Evolutionary conservation across 2,329 filamentous ascomycete species (phyloP).

Genomic region (Trichophyton rubrum): DNA sequence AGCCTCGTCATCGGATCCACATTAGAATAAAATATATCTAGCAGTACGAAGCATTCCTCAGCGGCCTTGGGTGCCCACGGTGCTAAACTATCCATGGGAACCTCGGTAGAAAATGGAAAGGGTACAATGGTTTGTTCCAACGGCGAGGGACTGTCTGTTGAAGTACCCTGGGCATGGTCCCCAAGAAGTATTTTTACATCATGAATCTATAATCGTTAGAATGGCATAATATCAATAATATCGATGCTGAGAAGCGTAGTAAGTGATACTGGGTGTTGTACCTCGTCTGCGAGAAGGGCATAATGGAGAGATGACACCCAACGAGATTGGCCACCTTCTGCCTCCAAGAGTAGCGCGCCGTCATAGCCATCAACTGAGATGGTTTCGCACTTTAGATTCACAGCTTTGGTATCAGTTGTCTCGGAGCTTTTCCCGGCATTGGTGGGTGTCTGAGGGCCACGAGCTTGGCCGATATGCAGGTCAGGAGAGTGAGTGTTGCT

Average conservation of each 20-base stretch:
- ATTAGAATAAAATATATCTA: not conserved
- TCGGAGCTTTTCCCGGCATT: not conserved
- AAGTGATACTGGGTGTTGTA: not conserved
- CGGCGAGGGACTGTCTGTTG: not conserved
- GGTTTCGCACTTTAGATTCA: not conserved
- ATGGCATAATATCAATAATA: no score
- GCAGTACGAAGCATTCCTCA: not conserved
- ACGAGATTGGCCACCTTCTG: conserved; percentile 9
- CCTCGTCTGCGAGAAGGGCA: conserved; percentile 11
- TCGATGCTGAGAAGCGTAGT: no score
- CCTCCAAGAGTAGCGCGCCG: conserved; percentile 8
- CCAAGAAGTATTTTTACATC: conserved; percentile 9
- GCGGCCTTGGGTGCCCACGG: not conserved
- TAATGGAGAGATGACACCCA: conserved; percentile 12
- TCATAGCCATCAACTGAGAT: conserved; percentile 8
- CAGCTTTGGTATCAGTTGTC: not conserved
- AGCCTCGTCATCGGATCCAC: not conserved
- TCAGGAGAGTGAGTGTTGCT: not conserved
- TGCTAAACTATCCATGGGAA: not conserved
- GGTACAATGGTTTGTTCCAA: not conserved
- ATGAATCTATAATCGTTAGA: conserved; percentile 3
- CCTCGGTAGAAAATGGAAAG: not conserved
- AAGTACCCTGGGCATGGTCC: not conserved
- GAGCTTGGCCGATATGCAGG: not conserved
- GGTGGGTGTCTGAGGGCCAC: not conserved